These are phyloP conservation scores for Exophiala sideris DNA, from an alignment of 2,329 filamentous ascomycete genomes.

Conservation along the genomic window DNA sequence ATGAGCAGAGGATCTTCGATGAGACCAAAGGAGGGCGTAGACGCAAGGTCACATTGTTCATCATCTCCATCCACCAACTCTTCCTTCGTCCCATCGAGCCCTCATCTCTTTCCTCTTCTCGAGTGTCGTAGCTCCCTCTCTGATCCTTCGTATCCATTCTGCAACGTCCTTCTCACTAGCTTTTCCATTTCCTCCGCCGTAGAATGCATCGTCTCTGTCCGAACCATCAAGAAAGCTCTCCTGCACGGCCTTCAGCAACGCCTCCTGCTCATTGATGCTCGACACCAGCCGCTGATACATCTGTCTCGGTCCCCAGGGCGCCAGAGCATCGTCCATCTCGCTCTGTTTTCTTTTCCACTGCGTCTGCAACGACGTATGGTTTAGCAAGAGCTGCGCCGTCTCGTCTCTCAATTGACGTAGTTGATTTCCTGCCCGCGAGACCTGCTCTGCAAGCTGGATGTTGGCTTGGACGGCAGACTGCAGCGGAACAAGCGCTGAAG, in stretches of 20 bases:
- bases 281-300: slow-evolving; percentile 78
- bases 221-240: slow-evolving; percentile 81
- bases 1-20: too few relatives aligned
- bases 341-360: slow-evolving; percentile 85
- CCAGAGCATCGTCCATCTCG: slow-evolving; percentile 81
- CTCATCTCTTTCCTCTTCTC: slow-evolving; percentile 83
- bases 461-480: slow-evolving; percentile 67
- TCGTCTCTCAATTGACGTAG: slow-evolving; percentile 56
- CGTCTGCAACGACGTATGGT: slow-evolving; percentile 82
- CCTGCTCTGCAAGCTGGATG: slow-evolving; percentile 59
- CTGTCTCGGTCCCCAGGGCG: slow-evolving; percentile 79
- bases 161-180: slow-evolving; percentile 76
- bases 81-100: slow-evolving; percentile 90
- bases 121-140: slow-evolving; percentile 73
- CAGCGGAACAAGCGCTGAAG: slow-evolving; percentile 63
- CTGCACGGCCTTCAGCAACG: slow-evolving; percentile 75
- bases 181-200: slow-evolving; percentile 43
- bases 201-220: slow-evolving; percentile 35
- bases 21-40: too few relatives aligned
- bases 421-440: slow-evolving; percentile 44
- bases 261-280: slow-evolving; percentile 77
- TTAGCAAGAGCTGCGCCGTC: slow-evolving; percentile 76
- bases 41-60: not conserved
- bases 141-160: slow-evolving; percentile 79
- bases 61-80: slow-evolving; percentile 91